Conservation (phyloP, 2,329 filamentous ascomycete species). For the Colletotrichum spinosum region DNA sequence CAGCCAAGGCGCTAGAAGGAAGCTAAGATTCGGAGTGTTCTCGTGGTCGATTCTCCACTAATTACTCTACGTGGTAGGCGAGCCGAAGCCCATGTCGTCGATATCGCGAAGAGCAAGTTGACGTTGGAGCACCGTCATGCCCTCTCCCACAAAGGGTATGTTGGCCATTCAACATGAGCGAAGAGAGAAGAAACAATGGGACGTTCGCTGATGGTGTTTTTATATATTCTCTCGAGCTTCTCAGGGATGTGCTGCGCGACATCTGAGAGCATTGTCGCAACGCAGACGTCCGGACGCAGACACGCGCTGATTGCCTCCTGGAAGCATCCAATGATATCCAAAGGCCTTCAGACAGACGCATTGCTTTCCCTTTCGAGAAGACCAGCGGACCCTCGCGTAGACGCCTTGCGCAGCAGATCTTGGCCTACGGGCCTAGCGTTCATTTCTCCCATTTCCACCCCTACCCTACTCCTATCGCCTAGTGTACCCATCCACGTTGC, state of each 20-base stretch:
- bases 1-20: conserved; percentile 32
- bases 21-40: conserved; percentile 24
- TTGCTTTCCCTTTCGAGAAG: conserved; percentile 27
- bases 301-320: neutral
- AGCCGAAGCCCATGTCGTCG: neutral
- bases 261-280: neutral
- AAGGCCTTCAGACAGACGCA: conserved; percentile 17
- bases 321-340: conserved; percentile 3
- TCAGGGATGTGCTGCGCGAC: conserved; percentile 7
- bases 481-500: neutral
- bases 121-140: no score
- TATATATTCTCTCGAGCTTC: neutral
- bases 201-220: neutral
- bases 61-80: neutral
- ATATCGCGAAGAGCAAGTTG: no score
- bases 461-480: conserved; percentile 14
- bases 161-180: no score
- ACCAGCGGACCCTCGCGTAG: conserved; percentile 28
- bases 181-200: neutral
- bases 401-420: conserved; percentile 7
- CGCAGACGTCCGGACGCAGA: neutral
- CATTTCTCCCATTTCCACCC: neutral
- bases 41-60: conserved; percentile 4
- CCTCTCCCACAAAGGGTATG: no score
- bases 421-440: conserved; percentile 26